Conservation (phyloP, 208 protist species). For the Trypanosoma lewisi region DNA sequence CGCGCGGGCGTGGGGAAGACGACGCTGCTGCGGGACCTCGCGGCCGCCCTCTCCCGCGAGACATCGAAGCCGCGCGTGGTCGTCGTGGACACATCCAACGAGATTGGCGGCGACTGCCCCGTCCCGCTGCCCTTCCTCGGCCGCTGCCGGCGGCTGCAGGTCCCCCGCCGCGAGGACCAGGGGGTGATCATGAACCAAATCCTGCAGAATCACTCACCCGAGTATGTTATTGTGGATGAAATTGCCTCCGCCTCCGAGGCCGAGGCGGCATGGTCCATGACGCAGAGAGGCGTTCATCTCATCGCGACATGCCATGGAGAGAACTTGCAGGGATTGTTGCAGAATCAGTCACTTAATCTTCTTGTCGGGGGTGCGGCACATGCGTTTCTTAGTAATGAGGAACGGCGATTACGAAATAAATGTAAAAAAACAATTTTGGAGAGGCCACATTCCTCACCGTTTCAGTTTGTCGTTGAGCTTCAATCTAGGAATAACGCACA, state of each 20-base stretch:
- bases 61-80: conserved; percentile 55
- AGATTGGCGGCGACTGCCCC: conserved; percentile 91
- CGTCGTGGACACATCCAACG: conserved; percentile 94
- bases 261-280: conserved; percentile 81
- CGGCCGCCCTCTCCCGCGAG: conserved; percentile 59
- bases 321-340: conserved; percentile 62
- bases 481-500: conserved; percentile 43
- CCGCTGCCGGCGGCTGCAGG: conserved; percentile 86
- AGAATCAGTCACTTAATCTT: conserved; percentile 84
- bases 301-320: conserved; percentile 92
- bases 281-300: conserved; percentile 83
- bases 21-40: conserved; percentile 89
- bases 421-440: conserved; percentile 87
- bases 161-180: conserved; percentile 66
- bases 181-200: conserved; percentile 83
- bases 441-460: conserved; percentile 67
- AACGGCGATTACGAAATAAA: conserved; percentile 70
- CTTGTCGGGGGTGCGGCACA: conserved; percentile 88
- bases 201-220: conserved; percentile 93
- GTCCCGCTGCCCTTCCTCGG: conserved; percentile 87
- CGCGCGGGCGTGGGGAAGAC: conserved; percentile 93
- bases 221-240: conserved; percentile 94
- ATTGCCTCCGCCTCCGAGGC: conserved; percentile 74
- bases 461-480: conserved; percentile 83
- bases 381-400: conserved; percentile 89